Evolutionary conservation across 352 stramenopile genomes (phyloP), one percentile per base, ranked within the genome.

Genomic region (Pythium oligandrum): DNA sequence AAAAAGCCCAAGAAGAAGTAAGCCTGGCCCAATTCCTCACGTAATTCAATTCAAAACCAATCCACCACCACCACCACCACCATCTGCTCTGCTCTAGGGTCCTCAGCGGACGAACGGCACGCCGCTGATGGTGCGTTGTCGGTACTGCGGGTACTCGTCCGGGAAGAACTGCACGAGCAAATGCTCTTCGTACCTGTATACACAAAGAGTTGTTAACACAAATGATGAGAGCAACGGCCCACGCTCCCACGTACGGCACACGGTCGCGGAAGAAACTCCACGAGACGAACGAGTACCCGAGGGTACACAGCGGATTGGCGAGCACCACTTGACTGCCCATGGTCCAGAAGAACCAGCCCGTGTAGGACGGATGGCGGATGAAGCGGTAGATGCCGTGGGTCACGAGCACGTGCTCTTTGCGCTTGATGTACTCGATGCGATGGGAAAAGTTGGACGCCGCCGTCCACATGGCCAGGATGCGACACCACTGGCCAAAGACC

Each of bases 261-360:
- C 96, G 84, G 56, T 96, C 78, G 46, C 78, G 72, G 64, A 99
- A 99, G 64, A 99, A 99, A 33, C 72, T 89, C 89, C 93, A 98
- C 4, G 88, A 86, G 6, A 94, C 91, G 10, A 88, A 36, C 9
- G 86, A 74, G 73, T 98, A 98, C 17, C 84, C 68, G 31, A 97
- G 26, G 1, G 70, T 68, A 54, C 86, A 96, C 12, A 98, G 7
- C 12, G 79, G 79, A 64, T 99, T 99, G 10, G 78, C 83, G 10
- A 98, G 64, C 44, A 99, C 54, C 12, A 98, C 61, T 70, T 99
- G 96, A 52, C 88, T 98, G 38, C 90, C 92, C 44, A 98, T 71
- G n/a, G 83, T 95, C 94, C 94, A 99, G 62, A 94, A 96, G 63
- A 97, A 99, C 88, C 96, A 99, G 61, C 96, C 96, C 43, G 96